These are phyloP conservation scores for Candida tropicalis DNA, from an alignment of 1,139 yeast species.

Conservation along the genomic window DNA sequence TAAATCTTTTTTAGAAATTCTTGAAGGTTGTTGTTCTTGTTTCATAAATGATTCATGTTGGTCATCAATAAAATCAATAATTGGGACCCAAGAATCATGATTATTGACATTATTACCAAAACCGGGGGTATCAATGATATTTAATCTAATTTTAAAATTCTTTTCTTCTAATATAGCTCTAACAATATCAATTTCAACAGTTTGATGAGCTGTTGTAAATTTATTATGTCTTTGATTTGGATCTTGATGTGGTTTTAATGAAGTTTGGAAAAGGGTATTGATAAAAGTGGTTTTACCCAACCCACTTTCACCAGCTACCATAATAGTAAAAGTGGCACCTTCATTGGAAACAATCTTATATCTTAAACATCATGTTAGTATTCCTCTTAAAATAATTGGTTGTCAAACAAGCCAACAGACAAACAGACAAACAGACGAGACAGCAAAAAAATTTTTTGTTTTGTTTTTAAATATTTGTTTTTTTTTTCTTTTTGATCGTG, in stretches of 20 bases:
- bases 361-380: conserved; percentile 31
- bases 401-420: neutral
- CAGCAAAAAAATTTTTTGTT: too few species aligned
- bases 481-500: too few species aligned
- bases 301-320: conserved; percentile 97
- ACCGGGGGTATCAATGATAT: conserved; percentile 95
- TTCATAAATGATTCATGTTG: conserved; percentile 94
- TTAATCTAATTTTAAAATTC: conserved; percentile 81
- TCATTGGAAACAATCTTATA: conserved; percentile 86
- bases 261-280: conserved; percentile 85
- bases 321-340: conserved; percentile 88
- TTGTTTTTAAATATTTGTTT: too few species aligned
- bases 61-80: conserved; percentile 92
- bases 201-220: conserved; percentile 68
- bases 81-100: conserved; percentile 90
- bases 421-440: neutral
- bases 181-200: conserved; percentile 88
- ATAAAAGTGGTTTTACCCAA: conserved; percentile 92
- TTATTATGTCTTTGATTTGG: conserved; percentile 67
- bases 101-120: conserved; percentile 97
- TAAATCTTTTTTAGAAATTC: conserved; percentile 71
- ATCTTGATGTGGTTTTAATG: conserved; percentile 65
- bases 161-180: conserved; percentile 94
- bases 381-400: neutral
- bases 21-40: conserved; percentile 93